Base-by-base conservation (phyloP, 1,284 basidiomycete species). In the Malassezia restricta region DNA sequence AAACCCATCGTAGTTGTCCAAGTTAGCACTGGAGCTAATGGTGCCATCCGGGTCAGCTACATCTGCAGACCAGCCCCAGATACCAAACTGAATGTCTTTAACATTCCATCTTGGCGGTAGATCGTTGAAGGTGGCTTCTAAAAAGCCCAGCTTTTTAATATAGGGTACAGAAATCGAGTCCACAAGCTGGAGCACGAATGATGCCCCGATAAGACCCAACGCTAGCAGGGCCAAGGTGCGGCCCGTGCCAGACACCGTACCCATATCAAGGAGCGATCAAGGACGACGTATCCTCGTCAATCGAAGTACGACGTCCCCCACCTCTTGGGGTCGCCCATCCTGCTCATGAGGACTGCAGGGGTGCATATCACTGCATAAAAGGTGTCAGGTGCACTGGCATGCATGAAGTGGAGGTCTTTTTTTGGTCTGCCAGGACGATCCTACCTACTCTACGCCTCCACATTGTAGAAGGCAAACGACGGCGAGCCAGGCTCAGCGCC, bases 401-500 rank as follows among this genome's bases (percentile, higher is more conserved):
- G 20, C 20, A 24, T 24, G 20, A 24, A 24, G 20, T 24, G 20
- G 20, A 24, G 20, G 20, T 24, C 20, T 24, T 24, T 24, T 24
- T 24, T 24, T 24, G 20, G 20, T 24, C 20, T 24, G 20, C 20
- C 20, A 24, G 20, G 20, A 24, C 20, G 20, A 24, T 24, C 20
- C 20, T 24, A 24, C 20, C 20, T 24, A 24, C 20, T 24, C 20
- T 24, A 24, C 2, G 20, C 20, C 43, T 54, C 47, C 11, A 58
- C 57, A 43, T 58, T 58, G 57, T 58, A 58, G 40, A 58, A 58
- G 9, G 57, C 53, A 14, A 58, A 58, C 20, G 53, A 56, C 6
- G 57, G 64, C 40, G 57, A 48, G 7, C 87, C 90, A 15, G 92
- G 92, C 76, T 95, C 89, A 27, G 88, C 85, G 12, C 76, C 77